These are phyloP conservation scores for Boletus sensibilis DNA, from an alignment of 768 basidiomycete genomes.

Conservation along the genomic window DNA sequence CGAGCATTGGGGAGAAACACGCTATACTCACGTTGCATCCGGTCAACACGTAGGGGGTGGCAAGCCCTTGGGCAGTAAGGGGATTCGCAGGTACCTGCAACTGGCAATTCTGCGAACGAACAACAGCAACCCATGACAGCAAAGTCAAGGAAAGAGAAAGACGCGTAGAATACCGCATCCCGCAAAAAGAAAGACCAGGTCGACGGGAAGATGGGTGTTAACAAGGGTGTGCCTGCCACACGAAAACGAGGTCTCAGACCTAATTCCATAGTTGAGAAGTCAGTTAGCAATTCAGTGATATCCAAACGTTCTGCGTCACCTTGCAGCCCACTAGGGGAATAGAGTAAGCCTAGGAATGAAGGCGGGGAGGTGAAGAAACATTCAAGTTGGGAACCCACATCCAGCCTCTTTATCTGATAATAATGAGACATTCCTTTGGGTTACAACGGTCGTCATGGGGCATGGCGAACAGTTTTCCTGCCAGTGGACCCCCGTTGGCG, in stretches of 20 bases:
- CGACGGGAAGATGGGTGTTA: not conserved
- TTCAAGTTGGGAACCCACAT: not conserved
- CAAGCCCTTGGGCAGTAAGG: slow-evolving; percentile 27
- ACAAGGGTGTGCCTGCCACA: slow-evolving; percentile 24
- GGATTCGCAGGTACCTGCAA: slow-evolving; percentile 22
- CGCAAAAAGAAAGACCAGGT: not conserved
- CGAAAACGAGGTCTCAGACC: slow-evolving; percentile 26
- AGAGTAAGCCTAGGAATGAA: not conserved
- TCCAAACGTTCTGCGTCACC: slow-evolving; percentile 1
- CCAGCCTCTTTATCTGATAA: slow-evolving; percentile 12
- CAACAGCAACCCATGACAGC: slow-evolving; percentile 11
- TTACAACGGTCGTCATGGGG: slow-evolving; percentile 16
- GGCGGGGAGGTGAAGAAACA: not conserved
- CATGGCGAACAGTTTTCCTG: not conserved
- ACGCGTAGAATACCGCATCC: slow-evolving; percentile 11
- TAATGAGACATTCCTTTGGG: not conserved
- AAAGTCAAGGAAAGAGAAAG: slow-evolving; percentile 15
- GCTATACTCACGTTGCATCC: slow-evolving; percentile 25
- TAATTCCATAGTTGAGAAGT: not conserved
- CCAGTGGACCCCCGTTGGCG: not conserved
- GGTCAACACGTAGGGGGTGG: slow-evolving; percentile 26
- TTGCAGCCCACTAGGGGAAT: slow-evolving; percentile 11
- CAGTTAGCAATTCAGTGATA: not conserved
- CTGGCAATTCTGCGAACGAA: slow-evolving; percentile 24
- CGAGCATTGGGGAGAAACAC: not conserved